A percentile compares a stretch with the other conserved stretches of the same genome.
These are phyloP conservation scores for Kluyveromyces aestuarii DNA, from an alignment of 805 yeast species.

Conservation along the genomic window DNA sequence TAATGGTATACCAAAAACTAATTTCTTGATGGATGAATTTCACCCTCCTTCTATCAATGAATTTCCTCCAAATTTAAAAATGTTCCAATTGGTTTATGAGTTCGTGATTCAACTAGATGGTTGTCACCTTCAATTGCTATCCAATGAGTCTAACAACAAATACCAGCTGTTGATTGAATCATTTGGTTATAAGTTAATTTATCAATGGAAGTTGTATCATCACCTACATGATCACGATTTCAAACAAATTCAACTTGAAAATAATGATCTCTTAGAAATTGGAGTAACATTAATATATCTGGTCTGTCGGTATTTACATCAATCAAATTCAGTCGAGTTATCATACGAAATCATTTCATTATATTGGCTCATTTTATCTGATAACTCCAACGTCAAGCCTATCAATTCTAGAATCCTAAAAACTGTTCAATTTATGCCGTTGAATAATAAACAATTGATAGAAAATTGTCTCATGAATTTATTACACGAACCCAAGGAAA, in stretches of 20 bases:
- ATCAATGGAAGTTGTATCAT: conserved; percentile 19
- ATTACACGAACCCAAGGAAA: not conserved
- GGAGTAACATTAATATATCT: conserved; percentile 23
- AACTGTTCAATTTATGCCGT: conserved; percentile 21
- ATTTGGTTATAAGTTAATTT: conserved; percentile 14
- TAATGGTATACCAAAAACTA: conserved; percentile 21
- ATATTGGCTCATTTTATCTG: conserved; percentile 20
- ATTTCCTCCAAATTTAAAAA: conserved; percentile 16
- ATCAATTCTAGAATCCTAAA: conserved; percentile 18
- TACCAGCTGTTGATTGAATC: conserved; percentile 13
- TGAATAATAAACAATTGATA: conserved; percentile 19
- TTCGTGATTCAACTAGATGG: conserved; percentile 18
- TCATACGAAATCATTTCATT: conserved; percentile 23
- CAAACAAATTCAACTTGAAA: conserved; percentile 9
- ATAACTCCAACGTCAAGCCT: conserved; percentile 7
- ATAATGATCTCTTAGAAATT: conserved; percentile 20
- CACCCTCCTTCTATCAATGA: conserved; percentile 15
- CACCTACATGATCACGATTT: conserved; percentile 17
- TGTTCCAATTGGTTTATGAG: conserved; percentile 15
- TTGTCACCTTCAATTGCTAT: conserved; percentile 14
- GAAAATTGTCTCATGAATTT: conserved; percentile 14
- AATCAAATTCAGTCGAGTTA: conserved; percentile 9
- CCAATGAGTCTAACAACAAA: conserved; percentile 7
- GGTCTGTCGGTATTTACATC: conserved; percentile 9
- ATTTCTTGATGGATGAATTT: conserved; percentile 20